These are phyloP conservation scores for Apium graveolens DNA, from an alignment of 129 eudicot genomes.

Conservation along the genomic window DNA sequence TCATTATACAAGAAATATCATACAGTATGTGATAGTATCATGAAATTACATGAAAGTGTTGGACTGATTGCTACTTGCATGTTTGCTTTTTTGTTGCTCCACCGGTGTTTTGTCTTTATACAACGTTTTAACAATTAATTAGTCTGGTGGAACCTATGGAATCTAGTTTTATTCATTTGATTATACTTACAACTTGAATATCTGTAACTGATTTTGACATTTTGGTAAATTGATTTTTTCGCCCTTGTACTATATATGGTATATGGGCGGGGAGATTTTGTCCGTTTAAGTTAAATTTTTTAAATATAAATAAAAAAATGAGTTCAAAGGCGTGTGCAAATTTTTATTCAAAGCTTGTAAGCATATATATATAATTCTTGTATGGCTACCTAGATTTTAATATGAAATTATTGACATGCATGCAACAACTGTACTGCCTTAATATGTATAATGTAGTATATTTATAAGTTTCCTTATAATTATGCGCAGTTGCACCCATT, in stretches of 20 bases:
- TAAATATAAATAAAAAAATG: too few species aligned
- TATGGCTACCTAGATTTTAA: not conserved
- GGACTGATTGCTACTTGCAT: not conserved
- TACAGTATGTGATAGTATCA: too few species aligned
- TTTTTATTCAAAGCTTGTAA: not conserved
- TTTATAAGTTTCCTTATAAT: too few species aligned
- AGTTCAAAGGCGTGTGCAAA: not conserved
- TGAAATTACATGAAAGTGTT: not conserved
- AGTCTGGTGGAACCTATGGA: not conserved
- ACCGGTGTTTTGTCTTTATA: too few species aligned
- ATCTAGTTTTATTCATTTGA: not conserved
- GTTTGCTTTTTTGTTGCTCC: not conserved
- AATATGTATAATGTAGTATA: not conserved
- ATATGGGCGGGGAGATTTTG: too few species aligned
- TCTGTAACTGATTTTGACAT: too few species aligned
- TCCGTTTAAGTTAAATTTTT: not conserved
- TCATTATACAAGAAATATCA: too few species aligned
- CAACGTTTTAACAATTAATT: too few species aligned
- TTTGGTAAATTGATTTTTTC: not conserved
- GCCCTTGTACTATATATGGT: too few species aligned
- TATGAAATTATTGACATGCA: not conserved
- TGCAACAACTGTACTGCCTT: not conserved
- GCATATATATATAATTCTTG: not conserved
- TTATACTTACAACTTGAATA: not conserved
- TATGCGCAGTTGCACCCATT: not conserved